These are phyloP conservation scores for Hapsidospora chrysogenum DNA, from an alignment of 495 filamentous ascomycete genomes.

Conservation along the genomic window DNA sequence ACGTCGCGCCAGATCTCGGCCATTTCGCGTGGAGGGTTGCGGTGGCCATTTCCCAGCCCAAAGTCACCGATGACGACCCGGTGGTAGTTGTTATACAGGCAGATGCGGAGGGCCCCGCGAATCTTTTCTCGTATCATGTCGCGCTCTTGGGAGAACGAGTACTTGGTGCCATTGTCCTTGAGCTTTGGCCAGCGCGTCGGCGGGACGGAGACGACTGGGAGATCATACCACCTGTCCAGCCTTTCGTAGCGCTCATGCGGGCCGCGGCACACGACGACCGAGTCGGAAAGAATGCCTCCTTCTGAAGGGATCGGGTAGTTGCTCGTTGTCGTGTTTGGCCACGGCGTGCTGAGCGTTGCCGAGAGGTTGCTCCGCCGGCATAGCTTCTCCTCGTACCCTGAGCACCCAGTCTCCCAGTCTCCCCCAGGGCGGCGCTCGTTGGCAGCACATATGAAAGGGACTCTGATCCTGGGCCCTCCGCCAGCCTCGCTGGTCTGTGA, in stretches of 20 bases:
- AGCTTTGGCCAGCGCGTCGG: constrained; percentile 56
- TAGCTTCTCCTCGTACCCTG: constrained; percentile 57
- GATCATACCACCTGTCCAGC: constrained; percentile 26
- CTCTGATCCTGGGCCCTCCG: constrained; percentile 14
- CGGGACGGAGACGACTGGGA: constrained; percentile 56
- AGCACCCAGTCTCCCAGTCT: constrained; percentile 58
- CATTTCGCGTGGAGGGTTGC: constrained; percentile 50
- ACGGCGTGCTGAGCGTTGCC: constrained; percentile 40
- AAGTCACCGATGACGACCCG: constrained; percentile 54
- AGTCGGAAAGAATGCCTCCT: constrained; percentile 49
- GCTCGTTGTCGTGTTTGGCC: constrained; percentile 16
- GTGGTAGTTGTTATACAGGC: constrained; percentile 36
- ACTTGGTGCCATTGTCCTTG: constrained; percentile 43
- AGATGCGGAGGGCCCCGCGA: constrained; percentile 49
- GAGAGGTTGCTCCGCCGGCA: constrained; percentile 56
- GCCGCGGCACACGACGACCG: constrained; percentile 35
- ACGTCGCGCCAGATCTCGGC: constrained; percentile 53
- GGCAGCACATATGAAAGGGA: constrained; percentile 58
- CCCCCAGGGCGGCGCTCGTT: constrained; percentile 60
- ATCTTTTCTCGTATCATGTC: constrained; percentile 58
- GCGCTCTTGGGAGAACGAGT: constrained; percentile 50
- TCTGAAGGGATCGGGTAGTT: constrained; percentile 54
- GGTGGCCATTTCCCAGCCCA: constrained; percentile 50
- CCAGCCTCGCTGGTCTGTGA: constrained; percentile 25
- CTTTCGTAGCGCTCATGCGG: constrained; percentile 29